These are phyloP conservation scores for Fraxinus velutina DNA, from an alignment of 305 asterid genomes.

Conservation along the genomic window DNA sequence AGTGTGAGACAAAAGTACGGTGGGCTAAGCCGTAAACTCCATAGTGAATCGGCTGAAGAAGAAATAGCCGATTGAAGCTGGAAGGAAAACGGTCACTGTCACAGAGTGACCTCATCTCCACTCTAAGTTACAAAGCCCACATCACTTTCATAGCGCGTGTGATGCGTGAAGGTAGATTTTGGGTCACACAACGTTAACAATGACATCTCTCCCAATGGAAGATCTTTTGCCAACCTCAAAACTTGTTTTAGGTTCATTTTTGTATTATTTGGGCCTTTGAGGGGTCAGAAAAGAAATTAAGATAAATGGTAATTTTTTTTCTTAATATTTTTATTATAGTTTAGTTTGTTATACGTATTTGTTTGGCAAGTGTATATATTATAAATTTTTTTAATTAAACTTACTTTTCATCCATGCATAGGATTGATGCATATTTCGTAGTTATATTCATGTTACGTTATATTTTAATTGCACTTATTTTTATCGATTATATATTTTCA, in stretches of 20 bases:
- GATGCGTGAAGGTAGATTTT: conserved; percentile 33
- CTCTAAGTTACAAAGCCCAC: conserved; percentile 3
- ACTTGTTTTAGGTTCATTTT: not conserved
- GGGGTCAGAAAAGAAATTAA: no score
- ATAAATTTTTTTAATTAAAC: no score
- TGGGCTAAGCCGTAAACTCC: not conserved
- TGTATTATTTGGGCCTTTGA: not conserved
- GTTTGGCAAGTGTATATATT: not conserved
- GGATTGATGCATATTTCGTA: not conserved
- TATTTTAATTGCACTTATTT: no score
- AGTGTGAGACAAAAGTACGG: not conserved
- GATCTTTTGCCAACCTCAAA: conserved; percentile 31
- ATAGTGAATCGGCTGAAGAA: not conserved
- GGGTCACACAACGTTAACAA: conserved; percentile 16
- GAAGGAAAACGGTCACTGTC: not conserved
- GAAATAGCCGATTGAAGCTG: not conserved
- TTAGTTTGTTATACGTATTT: not conserved
- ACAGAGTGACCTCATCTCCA: not conserved
- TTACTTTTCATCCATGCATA: not conserved
- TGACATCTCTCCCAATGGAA: conserved; percentile 43
- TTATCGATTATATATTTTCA: no score
- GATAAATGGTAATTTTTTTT: not conserved
- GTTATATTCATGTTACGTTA: not conserved
- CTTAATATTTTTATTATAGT: not conserved
- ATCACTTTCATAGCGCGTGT: conserved; percentile 35